Conservation (phyloP, 257 asterid genomes). For the Gardenia jasminoides region DNA sequence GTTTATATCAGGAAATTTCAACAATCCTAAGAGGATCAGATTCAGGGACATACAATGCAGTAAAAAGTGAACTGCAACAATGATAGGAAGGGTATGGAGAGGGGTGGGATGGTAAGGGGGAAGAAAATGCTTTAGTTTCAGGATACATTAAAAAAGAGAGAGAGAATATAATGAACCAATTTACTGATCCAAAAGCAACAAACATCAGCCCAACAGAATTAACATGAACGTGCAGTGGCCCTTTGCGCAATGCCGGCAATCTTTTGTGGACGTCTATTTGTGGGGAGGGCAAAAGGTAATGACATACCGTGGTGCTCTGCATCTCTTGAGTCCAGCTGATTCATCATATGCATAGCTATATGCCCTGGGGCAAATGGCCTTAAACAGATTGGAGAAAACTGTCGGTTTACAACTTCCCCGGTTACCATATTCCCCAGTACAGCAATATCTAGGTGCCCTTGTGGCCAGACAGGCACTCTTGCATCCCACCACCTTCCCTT, state of each 20-base stretch:
- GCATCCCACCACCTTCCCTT: constrained; percentile 58
- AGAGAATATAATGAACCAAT: no score
- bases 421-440: constrained; percentile 49
- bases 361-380: constrained; percentile 68
- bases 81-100: no score
- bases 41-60: no score
- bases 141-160: no score
- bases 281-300: constrained; percentile 67
- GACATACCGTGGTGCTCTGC: constrained; percentile 52
- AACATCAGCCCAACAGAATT: background rate
- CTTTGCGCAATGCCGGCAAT: background rate
- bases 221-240: background rate
- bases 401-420: constrained; percentile 46
- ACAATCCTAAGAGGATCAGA: no score
- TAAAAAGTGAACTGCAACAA: no score
- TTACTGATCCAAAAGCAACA: background rate
- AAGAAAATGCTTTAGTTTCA: no score
- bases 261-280: background rate
- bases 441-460: constrained; percentile 42
- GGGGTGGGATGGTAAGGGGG: no score
- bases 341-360: constrained; percentile 59
- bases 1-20: no score
- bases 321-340: constrained; percentile 50
- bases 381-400: constrained; percentile 41
- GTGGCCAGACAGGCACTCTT: constrained; percentile 67